Evolutionary conservation across 2,329 filamentous ascomycete species (phyloP), one percentile per base, ranked within the genome.

Genomic region (Monilinia vaccinii-corymbosi): DNA sequence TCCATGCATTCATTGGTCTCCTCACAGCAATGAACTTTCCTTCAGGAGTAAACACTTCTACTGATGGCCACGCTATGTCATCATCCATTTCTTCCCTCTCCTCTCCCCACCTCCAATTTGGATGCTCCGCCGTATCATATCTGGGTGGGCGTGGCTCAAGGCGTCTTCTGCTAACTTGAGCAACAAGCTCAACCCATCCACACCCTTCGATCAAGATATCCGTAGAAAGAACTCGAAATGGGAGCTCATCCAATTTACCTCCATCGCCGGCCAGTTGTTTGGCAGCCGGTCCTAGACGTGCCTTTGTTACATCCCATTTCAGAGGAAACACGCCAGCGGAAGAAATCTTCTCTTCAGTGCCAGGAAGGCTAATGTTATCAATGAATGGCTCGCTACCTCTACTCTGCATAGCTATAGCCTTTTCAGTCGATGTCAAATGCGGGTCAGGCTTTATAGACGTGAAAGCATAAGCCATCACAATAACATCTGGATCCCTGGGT

Each of bases 201-300:
- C 91, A 87, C 2, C 94, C 91, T 72, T 97, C 93, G 53, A 99
- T 85, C 16, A 99, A 76, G 28, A 99, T 84, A 70, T 99, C 95
- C 0, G 87, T 81, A 10, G 87, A 84, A 62, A 94, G 79, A 2
- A 97, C 84, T 16, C 83, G 81, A 73, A 92, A 99, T 0, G 91
- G 90, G 5, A 97, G 76, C 18, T 79, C 76, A 2, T 89, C 84
- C 0, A 87, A 80, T 60, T 82, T 84, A 49, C 86, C 76, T 44
- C 80, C 84, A 48, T 80, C 80, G n/a, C n/a, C n/a, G 2, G 83
- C 88, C 53, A 81, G 78, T 61, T 79, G 82, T 36, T 79, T 77
- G 4, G 87, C 89, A 45, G 92, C 73, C 0, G 88, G 87, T 0
- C 91, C 91, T 0, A 91, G 83, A 49, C 92, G 85, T 64, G 81